These are phyloP conservation scores for Hygrophorus pudorinus DNA, from an alignment of 768 basidiomycete genomes.

Conservation along the genomic window DNA sequence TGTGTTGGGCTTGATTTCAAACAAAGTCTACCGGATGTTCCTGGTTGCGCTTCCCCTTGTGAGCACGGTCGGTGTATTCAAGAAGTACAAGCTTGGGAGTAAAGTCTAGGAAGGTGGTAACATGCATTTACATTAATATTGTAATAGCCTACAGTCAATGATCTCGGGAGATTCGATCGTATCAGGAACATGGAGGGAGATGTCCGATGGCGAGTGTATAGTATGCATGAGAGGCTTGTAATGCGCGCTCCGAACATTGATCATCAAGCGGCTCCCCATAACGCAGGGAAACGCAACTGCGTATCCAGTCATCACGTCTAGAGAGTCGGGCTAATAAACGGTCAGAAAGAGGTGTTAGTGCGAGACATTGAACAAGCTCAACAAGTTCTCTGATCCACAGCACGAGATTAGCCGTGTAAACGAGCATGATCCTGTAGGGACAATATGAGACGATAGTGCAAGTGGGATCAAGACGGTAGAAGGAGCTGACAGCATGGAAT, in stretches of 20 bases:
- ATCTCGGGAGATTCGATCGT: background rate
- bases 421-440: background rate
- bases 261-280: constrained; percentile 12
- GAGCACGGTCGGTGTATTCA: no score
- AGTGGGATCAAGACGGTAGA: background rate
- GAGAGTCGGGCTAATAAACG: constrained; percentile 4
- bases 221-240: constrained; percentile 3
- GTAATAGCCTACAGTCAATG: no score
- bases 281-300: constrained; percentile 12
- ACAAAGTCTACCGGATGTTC: no score
- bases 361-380: background rate
- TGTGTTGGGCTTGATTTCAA: no score
- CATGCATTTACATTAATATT: no score
- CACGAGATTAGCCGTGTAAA: constrained; percentile 1
- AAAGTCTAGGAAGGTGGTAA: no score
- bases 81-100: no score
- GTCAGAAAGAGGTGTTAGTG: background rate
- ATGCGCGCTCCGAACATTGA: constrained; percentile 11
- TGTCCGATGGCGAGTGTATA: constrained; percentile 11
- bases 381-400: constrained; percentile 4
- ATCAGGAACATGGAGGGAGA: constrained; percentile 4
- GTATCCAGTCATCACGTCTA: constrained; percentile 10
- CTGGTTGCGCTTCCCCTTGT: no score
- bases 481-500: constrained; percentile 5
- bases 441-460: background rate